Conservation (phyloP, 805 yeast genomes). For the Monosporozyma solicola region DNA sequence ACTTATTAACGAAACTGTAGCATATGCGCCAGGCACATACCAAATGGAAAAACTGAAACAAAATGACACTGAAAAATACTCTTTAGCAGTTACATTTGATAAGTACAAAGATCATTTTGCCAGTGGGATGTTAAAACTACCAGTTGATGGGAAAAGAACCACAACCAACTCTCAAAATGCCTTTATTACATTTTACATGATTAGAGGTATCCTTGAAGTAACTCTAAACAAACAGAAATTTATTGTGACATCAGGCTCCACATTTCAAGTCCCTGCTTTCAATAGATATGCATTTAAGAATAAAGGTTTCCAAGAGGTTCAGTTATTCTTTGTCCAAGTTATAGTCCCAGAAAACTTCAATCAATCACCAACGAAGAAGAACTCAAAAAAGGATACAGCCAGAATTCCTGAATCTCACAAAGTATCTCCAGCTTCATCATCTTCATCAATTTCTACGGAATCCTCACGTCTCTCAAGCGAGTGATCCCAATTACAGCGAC, state of each 20-base stretch:
- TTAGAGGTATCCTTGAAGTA: slow-evolving; percentile 62
- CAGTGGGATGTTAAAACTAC: slow-evolving; percentile 63
- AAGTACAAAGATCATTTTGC: slow-evolving; percentile 57
- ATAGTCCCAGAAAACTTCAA: slow-evolving; percentile 30
- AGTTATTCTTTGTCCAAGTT: slow-evolving; percentile 69
- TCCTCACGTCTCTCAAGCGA: not conserved
- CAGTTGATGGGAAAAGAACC: slow-evolving; percentile 53
- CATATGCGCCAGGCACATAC: slow-evolving; percentile 55
- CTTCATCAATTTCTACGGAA: not conserved
- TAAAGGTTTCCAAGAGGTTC: slow-evolving; percentile 47
- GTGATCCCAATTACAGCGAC: not conserved
- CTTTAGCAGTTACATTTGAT: slow-evolving; percentile 56
- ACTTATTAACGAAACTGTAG: slow-evolving; percentile 32
- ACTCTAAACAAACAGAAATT: slow-evolving; percentile 51
- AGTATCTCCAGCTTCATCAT: not conserved
- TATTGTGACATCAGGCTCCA: slow-evolving; percentile 59
- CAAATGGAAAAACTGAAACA: slow-evolving; percentile 35
- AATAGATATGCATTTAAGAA: slow-evolving; percentile 64
- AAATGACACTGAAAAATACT: slow-evolving; percentile 44
- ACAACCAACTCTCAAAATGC: slow-evolving; percentile 49
- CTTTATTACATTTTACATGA: slow-evolving; percentile 65
- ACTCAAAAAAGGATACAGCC: not conserved
- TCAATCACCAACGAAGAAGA: not conserved
- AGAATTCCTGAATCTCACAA: not conserved
- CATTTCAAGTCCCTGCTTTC: slow-evolving; percentile 74